Percentiles rank a stretch among this genome's conserved stretches.
phyloP scores from a whole-genome alignment of 495 filamentous ascomycete genomes.

The Aspergillus incahuasiensis region DNA sequence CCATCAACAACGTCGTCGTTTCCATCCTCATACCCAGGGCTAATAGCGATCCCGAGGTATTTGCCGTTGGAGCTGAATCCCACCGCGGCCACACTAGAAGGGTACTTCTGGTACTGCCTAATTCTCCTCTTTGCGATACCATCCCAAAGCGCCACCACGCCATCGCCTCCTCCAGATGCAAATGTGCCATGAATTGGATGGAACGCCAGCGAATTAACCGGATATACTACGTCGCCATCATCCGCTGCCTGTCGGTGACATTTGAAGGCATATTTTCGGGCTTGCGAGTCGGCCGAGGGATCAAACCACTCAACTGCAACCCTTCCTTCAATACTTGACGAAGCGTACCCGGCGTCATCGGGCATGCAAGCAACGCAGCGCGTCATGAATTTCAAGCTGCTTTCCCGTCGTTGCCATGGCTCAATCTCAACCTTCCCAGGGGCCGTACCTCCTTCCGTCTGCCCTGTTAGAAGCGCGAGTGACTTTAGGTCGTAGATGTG shows the following conservation, averaged over 20 bases:
- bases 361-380: constrained; percentile 95
- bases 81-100: constrained; percentile 70
- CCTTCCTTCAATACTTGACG: constrained; percentile 82
- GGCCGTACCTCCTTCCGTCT: constrained; percentile 36
- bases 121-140: constrained; percentile 87
- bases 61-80: constrained; percentile 75
- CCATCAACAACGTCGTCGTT: constrained; percentile 70
- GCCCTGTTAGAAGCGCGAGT: constrained; percentile 50
- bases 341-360: constrained; percentile 86
- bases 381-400: constrained; percentile 91
- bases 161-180: constrained; percentile 88
- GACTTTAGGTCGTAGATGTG: constrained; percentile 87
- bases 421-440: constrained; percentile 53
- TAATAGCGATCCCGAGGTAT: constrained; percentile 76
- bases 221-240: constrained; percentile 83
- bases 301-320: constrained; percentile 98
- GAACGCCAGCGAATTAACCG: constrained; percentile 89
- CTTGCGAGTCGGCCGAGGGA: constrained; percentile 73
- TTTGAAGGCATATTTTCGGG: constrained; percentile 96
- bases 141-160: constrained; percentile 94
- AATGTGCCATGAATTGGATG: constrained; percentile 90
- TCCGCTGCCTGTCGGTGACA: constrained; percentile 78
- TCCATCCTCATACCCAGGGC: constrained; percentile 90
- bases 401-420: constrained; percentile 88
- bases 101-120: constrained; percentile 80